phyloP scores from a whole-genome alignment of 768 basidiomycete species.

The Auriscalpium microsporum region DNA sequence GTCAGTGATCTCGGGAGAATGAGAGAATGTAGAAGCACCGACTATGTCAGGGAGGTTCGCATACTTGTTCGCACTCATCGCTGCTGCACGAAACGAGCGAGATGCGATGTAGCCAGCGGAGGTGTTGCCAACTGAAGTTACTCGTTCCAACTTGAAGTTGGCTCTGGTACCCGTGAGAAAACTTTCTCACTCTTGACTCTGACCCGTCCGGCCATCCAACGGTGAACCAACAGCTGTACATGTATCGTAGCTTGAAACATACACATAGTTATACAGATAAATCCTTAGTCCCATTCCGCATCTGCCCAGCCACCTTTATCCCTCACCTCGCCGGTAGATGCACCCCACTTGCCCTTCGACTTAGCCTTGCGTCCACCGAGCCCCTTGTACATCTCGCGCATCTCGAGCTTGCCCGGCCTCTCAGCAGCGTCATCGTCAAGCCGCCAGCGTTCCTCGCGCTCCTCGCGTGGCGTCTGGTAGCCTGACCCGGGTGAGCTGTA shows the following conservation, averaged over 20 bases:
- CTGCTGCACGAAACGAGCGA: no score
- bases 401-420: conserved; percentile 69
- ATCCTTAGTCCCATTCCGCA: no score
- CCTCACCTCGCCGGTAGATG: conserved; percentile 37
- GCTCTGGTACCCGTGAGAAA: no score
- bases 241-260: no score
- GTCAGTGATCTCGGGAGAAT: neutral
- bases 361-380: conserved; percentile 77
- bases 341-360: conserved; percentile 67
- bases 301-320: conserved; percentile 76
- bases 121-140: no score
- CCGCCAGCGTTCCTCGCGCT: conserved; percentile 72
- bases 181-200: no score
- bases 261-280: no score
- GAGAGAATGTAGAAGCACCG: conserved; percentile 23
- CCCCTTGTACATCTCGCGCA: conserved; percentile 89
- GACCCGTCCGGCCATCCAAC: no score
- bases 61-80: conserved; percentile 52
- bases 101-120: no score
- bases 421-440: conserved; percentile 41
- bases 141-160: no score
- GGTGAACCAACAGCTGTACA: no score
- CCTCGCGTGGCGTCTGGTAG: conserved; percentile 70
- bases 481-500: conserved; percentile 48
- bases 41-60: conserved; percentile 90